Percentiles rank a stretch among this genome's conserved stretches.
Conservation (phyloP, 495 filamentous ascomycete species). For the Trichoderma virens region DNA sequence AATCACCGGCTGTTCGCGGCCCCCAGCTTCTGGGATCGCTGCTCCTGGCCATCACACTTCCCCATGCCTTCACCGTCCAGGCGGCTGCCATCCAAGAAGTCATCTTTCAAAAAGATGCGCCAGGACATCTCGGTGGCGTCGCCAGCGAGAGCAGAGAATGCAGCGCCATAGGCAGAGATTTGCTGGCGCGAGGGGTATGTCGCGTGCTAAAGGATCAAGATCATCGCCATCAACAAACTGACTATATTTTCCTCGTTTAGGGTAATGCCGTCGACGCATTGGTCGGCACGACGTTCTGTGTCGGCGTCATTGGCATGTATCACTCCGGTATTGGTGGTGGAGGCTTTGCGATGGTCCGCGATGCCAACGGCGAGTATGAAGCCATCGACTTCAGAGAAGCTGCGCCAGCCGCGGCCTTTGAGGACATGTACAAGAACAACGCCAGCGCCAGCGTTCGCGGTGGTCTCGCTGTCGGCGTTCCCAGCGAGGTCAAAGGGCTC, state of each 20-base stretch:
- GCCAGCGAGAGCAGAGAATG: slow-evolving; percentile 71
- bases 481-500: slow-evolving; percentile 74
- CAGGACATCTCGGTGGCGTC: slow-evolving; percentile 51
- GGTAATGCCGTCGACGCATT: slow-evolving; percentile 73
- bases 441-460: slow-evolving; percentile 30
- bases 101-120: not conserved
- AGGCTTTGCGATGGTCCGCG: slow-evolving; percentile 75
- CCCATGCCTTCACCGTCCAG: slow-evolving; percentile 4
- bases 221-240: not conserved
- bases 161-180: slow-evolving; percentile 64
- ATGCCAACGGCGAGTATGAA: slow-evolving; percentile 56
- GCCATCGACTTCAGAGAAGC: slow-evolving; percentile 82
- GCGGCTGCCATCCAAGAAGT: not conserved
- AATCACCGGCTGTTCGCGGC: not conserved
- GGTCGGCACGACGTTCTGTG: slow-evolving; percentile 64
- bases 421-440: slow-evolving; percentile 66
- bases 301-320: slow-evolving; percentile 80
- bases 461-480: slow-evolving; percentile 53
- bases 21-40: not conserved
- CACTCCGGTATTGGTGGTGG: slow-evolving; percentile 84
- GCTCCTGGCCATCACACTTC: not conserved
- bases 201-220: not conserved
- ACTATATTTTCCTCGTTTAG: slow-evolving; percentile 14
- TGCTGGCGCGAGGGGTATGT: slow-evolving; percentile 53
- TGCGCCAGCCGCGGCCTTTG: slow-evolving; percentile 65